phyloP scores from a whole-genome alignment of 805 yeast genomes.

The Soucietia sequanensis region DNA sequence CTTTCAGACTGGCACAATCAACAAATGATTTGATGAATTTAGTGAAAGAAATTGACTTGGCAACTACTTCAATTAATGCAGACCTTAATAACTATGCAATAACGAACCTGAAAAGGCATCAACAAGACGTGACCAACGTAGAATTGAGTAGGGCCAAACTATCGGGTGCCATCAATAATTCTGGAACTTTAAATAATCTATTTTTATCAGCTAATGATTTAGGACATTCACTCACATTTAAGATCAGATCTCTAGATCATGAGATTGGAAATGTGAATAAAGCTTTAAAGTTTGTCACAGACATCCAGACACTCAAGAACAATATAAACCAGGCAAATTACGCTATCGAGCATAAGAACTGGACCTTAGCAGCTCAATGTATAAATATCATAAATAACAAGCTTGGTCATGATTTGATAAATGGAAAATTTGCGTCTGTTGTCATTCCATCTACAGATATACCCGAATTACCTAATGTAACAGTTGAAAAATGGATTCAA shows the following conservation, averaged over 20 bases:
- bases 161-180: conserved; percentile 56
- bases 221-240: conserved; percentile 65
- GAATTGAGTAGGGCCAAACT: conserved; percentile 64
- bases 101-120: conserved; percentile 27
- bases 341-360: conserved; percentile 66
- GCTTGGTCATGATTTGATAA: conserved; percentile 53
- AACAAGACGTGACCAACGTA: conserved; percentile 42
- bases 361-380: conserved; percentile 76
- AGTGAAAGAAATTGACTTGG: conserved; percentile 25
- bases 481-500: conserved; percentile 57
- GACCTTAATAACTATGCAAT: conserved; percentile 23
- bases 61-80: conserved; percentile 21
- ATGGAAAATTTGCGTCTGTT: conserved; percentile 69
- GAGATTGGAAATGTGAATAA: conserved; percentile 65
- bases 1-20: conserved; percentile 20
- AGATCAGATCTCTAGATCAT: conserved; percentile 65
- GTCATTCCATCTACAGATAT: conserved; percentile 86
- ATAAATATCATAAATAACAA: conserved; percentile 41
- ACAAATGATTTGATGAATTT: conserved; percentile 28
- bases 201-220: conserved; percentile 61
- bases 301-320: conserved; percentile 64
- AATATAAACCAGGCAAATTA: conserved; percentile 63
- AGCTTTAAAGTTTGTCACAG: conserved; percentile 62
- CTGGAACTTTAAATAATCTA: conserved; percentile 53
- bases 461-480: conserved; percentile 69